Base-by-base conservation (phyloP, 192 early-diverging fungal species). In the Coemansia sp. region DNA sequence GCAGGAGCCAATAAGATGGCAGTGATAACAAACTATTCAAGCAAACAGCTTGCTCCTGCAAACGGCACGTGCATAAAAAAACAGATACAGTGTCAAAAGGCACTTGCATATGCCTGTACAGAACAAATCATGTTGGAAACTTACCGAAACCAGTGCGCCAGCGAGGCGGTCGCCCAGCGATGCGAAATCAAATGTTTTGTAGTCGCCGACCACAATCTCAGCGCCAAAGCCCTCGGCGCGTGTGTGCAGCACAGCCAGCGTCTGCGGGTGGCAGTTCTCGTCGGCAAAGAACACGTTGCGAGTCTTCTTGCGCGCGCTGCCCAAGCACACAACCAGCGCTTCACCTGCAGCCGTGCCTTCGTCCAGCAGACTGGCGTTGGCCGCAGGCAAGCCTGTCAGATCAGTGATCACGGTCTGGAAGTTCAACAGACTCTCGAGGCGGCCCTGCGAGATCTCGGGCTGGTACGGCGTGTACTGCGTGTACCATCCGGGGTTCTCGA, bases 401-500 rank as follows among this genome's bases (percentile, higher is more conserved):
- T 99, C 95, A 23, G 84, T 86, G 62, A 99, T 89, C 85, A 98
- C 93, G 4, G 97, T 99, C 81, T 99, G 97, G 85, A 85, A 99
- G 80, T 99, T 99, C 59, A 99, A 74, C 42, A 99, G 86, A 15
- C 94, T 94, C 81, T 99, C 97, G 3, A 99, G 85, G 54, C 97
- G 90, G 38, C 97, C 97, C 82, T 99, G 97, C 55, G 97, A 87
- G 69, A 99, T 99, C 85, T 99, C 97, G 19, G 97, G 93, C 82
- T 99, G 97, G 79, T 99, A 99, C 49, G 97, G 97, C 38, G 95
- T 98, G 82, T 99, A 99, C 89, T 94, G 93, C 60, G 95, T 97
- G 85, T 99, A 99, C 97, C 97, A 99, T 26, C 92, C 95, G 26
- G 97, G 97, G 77, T 97, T 98, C 78, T 99, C 97, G 82, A 99